phyloP scores from a whole-genome alignment of 2,329 filamentous ascomycete genomes.

The Fusarium nurragi region DNA sequence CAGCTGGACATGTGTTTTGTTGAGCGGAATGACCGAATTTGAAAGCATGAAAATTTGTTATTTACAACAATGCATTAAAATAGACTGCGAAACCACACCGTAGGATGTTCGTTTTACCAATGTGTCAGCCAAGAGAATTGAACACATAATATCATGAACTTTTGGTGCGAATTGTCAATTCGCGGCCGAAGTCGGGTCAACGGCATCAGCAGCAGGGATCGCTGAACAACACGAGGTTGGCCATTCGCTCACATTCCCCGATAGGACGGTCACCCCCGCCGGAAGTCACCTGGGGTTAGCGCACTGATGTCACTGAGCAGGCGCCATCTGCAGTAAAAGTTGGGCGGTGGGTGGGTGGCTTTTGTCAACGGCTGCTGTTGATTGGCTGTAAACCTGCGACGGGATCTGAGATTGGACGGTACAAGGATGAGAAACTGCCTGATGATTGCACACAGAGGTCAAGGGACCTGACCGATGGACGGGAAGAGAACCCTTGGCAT shows the following conservation, averaged over 20 bases:
- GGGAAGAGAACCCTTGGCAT: slow-evolving; percentile 28
- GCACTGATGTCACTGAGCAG: slow-evolving; percentile 34
- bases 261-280: slow-evolving; percentile 10
- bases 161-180: slow-evolving; percentile 2
- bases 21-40: slow-evolving; percentile 25
- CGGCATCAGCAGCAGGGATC: slow-evolving; percentile 20
- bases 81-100: background rate
- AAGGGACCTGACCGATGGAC: slow-evolving; percentile 27
- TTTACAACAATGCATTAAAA: background rate
- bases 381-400: slow-evolving; percentile 20
- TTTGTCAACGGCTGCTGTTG: slow-evolving; percentile 8
- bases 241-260: slow-evolving; percentile 32
- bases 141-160: slow-evolving; percentile 21
- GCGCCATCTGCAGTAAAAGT: slow-evolving; percentile 5
- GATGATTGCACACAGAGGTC: slow-evolving; percentile 32
- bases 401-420: slow-evolving; percentile 31
- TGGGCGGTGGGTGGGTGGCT: slow-evolving; percentile 18
- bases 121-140: slow-evolving; percentile 14
- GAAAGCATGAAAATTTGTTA: slow-evolving; percentile 13
- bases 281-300: slow-evolving; percentile 23
- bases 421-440: slow-evolving; percentile 27
- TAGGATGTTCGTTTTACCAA: slow-evolving; percentile 14
- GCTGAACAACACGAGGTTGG: slow-evolving; percentile 34
- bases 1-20: slow-evolving; percentile 20
- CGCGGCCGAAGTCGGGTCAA: slow-evolving; percentile 35